These are phyloP conservation scores for Dalechampia spathulata DNA, from an alignment of 441 rosid genomes.

Conservation along the genomic window DNA sequence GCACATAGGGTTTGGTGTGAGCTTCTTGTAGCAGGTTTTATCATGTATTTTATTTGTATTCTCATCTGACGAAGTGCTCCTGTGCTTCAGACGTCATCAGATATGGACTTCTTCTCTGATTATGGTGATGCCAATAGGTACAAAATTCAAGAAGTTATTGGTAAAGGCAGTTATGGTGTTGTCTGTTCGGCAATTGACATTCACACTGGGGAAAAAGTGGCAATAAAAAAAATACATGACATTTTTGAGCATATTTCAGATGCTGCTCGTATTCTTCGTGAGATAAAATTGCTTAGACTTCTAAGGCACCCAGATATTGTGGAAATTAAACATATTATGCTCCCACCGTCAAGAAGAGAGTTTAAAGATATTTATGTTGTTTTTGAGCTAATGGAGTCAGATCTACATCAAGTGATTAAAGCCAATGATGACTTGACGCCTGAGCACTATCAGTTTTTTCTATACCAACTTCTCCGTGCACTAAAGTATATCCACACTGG, in stretches of 20 bases:
- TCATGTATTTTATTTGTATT: not conserved
- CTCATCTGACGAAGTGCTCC: conserved; percentile 12
- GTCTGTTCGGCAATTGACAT: conserved; percentile 89
- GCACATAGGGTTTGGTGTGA: not conserved
- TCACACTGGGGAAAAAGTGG: conserved; percentile 77
- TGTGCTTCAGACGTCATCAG: conserved; percentile 47
- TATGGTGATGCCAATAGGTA: conserved; percentile 87
- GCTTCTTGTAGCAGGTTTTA: not conserved
- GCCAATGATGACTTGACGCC: conserved; percentile 91
- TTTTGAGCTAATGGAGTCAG: conserved; percentile 97
- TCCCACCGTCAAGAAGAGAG: conserved; percentile 89
- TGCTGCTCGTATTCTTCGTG: conserved; percentile 81
- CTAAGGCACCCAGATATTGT: conserved; percentile 89
- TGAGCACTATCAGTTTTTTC: conserved; percentile 91
- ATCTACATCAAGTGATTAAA: conserved; percentile 95
- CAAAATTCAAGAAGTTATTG: conserved; percentile 65
- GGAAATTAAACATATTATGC: conserved; percentile 86
- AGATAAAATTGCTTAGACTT: conserved; percentile 76
- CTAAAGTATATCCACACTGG: conserved; percentile 84
- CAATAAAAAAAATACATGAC: conserved; percentile 80
- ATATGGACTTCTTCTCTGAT: conserved; percentile 76
- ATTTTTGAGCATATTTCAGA: conserved; percentile 82
- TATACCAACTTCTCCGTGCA: conserved; percentile 91
- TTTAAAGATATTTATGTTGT: conserved; percentile 91
- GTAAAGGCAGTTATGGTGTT: conserved; percentile 90